Evolutionary conservation across 352 stramenopile genomes (phyloP), one percentile per base, ranked within the genome.

Genomic region (Phytophthora uliginosa): DNA sequence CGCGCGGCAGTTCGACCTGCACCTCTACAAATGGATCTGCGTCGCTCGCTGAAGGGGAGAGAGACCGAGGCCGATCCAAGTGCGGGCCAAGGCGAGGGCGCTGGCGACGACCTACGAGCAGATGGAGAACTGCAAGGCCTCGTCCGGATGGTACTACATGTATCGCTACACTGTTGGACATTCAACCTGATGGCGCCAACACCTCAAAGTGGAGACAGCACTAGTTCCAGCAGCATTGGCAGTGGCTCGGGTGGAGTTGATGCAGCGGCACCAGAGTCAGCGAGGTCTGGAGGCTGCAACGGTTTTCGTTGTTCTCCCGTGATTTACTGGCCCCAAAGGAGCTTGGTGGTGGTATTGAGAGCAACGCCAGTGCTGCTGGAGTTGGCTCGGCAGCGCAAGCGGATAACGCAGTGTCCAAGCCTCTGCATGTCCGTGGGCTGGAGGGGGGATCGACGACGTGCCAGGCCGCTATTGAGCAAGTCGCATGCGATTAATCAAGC

Each of bases 121-220:
- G 24, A 86, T 89, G 82, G 56, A 76, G 18, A 76, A 55, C 48
- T 90, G 88, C 72, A 88, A 87, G 67, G 83, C 81, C 22, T 88
- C 78, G 5, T 83, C 78, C 0, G 83, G 83, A 3, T 90, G 83
- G 81, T 88, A 81, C 69, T 88, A 86, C 56, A n/a, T 76, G 83
- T 22, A 28, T 28, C 2, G 24, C 2, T 28, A 28, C 88, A 87
- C 47, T 86, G 79, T 51, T 63, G 78, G 15, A 76, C 78, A 5
- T 86, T 86, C 54, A 78, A 71, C 18, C 13, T 60, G 22, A 60
- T 33, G 20, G 2, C 15, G 17, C 17, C 18, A 10, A 50, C 40
- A 5, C 13, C 4, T 50, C 40, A 10, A 22, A 10, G 9, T 53
- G 28, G 7, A 24, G 9, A 24, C 10, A 47, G 17, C 9, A 38